phyloP scores from a whole-genome alignment of 73 alveolate genomes.

The Paramecium caudatum region DNA sequence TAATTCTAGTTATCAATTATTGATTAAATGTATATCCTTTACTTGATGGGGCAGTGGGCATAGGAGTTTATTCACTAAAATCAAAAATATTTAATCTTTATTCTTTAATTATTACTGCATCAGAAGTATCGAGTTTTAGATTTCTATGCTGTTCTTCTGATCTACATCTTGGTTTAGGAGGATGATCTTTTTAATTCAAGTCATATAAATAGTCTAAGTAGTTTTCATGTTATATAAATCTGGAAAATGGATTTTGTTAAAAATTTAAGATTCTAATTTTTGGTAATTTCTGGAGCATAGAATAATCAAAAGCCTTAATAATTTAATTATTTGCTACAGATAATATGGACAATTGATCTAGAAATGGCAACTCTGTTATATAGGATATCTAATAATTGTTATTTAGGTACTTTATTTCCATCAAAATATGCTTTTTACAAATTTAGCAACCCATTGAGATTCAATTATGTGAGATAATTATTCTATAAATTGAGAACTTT shows the following conservation, averaged over 20 bases:
- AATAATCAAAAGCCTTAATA: not conserved
- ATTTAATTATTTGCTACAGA: not conserved
- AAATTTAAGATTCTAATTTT: not conserved
- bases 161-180: not conserved
- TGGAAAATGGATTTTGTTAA: not conserved
- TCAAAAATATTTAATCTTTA: conserved; percentile 11
- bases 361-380: not conserved
- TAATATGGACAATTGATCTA: not conserved
- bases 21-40: conserved; percentile 24
- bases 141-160: not conserved
- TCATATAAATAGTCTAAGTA: not conserved
- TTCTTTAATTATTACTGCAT: conserved; percentile 3
- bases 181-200: not conserved
- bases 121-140: conserved; percentile 3
- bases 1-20: not conserved
- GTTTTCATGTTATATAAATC: conserved; percentile 18
- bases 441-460: conserved; percentile 20
- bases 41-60: not conserved
- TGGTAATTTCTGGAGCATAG: not conserved
- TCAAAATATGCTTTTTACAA: not conserved
- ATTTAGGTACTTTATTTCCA: not conserved
- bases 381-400: not conserved
- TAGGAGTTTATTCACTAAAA: conserved; percentile 14
- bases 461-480: not conserved
- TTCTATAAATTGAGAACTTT: conserved; percentile 34